Evolutionary conservation across 805 yeast genomes (phyloP).

Genomic region (Zygosaccharomyces pseudorouxii): DNA sequence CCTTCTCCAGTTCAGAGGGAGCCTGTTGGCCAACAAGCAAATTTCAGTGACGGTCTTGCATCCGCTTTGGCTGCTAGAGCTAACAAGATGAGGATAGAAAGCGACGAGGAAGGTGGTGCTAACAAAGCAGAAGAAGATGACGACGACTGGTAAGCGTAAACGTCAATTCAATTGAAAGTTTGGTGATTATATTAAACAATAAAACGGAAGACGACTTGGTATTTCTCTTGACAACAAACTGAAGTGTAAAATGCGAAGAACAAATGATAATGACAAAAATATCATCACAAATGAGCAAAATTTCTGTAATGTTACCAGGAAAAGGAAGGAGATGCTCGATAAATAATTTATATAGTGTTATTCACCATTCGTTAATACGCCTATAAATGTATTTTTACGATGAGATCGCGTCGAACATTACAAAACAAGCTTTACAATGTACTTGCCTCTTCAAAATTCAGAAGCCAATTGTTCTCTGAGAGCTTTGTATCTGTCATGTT

Average conservation of each 20-base stretch:
- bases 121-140: constrained; percentile 54
- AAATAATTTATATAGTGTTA: background rate
- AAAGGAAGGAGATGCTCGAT: background rate
- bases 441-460: background rate
- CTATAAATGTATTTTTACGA: background rate
- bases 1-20: constrained; percentile 2
- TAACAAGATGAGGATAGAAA: constrained; percentile 52
- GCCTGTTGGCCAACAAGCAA: constrained; percentile 15
- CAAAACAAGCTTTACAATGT: background rate
- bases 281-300: background rate
- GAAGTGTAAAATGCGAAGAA: constrained; percentile 1
- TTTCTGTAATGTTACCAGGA: background rate
- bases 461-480: background rate
- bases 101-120: constrained; percentile 67
- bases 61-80: constrained; percentile 81
- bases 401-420: background rate
- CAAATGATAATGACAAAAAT: background rate
- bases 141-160: constrained; percentile 27
- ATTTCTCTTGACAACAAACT: background rate
- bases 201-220: background rate
- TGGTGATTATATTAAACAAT: background rate
- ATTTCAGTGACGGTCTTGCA: constrained; percentile 80
- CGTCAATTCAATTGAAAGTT: background rate
- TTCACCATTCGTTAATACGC: background rate
- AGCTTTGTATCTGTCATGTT: background rate